phyloP scores from a whole-genome alignment of 2,329 filamentous ascomycete genomes.

The Diaporthe helianthi region DNA sequence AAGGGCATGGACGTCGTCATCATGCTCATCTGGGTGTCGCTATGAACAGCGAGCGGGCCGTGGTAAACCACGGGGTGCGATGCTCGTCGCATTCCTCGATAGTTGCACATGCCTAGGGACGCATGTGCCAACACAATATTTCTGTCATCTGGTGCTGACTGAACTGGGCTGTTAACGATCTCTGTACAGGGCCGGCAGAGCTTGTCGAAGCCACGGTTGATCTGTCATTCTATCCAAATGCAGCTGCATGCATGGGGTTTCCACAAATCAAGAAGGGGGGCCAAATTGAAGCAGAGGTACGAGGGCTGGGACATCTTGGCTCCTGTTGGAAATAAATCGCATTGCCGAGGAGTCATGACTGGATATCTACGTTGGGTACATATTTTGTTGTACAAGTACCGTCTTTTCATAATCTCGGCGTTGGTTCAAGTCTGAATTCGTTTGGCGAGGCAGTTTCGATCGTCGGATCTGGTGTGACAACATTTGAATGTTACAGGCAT shows the following conservation, averaged over 20 bases:
- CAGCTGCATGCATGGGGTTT: conserved; percentile 10
- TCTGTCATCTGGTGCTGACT: not conserved
- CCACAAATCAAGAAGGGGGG: not conserved
- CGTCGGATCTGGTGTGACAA: not conserved
- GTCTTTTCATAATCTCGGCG: not conserved
- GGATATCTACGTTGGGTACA: conserved; percentile 1
- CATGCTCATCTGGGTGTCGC: conserved; percentile 79
- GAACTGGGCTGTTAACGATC: not conserved
- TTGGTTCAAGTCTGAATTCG: not conserved
- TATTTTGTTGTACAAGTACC: conserved; percentile 1
- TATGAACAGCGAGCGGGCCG: conserved; percentile 49
- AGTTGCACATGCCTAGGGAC: not conserved
- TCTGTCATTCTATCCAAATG: not conserved
- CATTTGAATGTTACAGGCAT: not conserved
- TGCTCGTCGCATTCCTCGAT: not conserved
- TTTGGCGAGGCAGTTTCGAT: not conserved
- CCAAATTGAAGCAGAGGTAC: not conserved
- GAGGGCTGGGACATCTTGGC: not conserved
- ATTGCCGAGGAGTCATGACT: not conserved
- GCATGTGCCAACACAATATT: not conserved
- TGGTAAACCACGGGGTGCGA: not conserved
- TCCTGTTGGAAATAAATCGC: not conserved
- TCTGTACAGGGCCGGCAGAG: not conserved
- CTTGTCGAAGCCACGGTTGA: not conserved
- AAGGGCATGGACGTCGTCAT: conserved; percentile 75